These are phyloP conservation scores for Alternaria incomplexa DNA, from an alignment of 2,329 filamentous ascomycete genomes.

Conservation along the genomic window DNA sequence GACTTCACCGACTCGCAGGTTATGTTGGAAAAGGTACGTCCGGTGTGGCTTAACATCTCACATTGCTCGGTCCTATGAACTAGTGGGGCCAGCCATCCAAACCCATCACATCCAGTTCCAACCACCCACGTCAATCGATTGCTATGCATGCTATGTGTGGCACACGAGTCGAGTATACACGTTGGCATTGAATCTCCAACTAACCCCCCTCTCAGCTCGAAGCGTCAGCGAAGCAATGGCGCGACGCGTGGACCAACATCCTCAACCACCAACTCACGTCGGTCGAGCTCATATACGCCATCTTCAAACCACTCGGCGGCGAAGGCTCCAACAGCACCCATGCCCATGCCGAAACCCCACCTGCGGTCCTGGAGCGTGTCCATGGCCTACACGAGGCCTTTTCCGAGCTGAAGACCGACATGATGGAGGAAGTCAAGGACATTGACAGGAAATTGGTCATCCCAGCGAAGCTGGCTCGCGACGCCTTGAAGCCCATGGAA, in stretches of 20 bases:
- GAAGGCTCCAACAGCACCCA: constrained; percentile 59
- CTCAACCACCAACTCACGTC: constrained; percentile 71
- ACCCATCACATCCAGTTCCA: not conserved
- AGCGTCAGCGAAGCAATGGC: constrained; percentile 76
- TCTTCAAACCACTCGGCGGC: constrained; percentile 79
- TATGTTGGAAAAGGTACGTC: constrained; percentile 71
- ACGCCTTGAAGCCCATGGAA: constrained; percentile 72
- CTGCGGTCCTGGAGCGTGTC: constrained; percentile 68
- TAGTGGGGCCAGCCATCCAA: constrained; percentile 21
- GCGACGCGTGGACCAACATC: constrained; percentile 78
- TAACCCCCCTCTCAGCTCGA: constrained; percentile 64
- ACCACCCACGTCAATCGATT: not conserved
- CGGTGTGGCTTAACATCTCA: constrained; percentile 10
- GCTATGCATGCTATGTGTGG: not conserved
- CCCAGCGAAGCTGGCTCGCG: constrained; percentile 72
- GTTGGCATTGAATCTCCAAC: not conserved
- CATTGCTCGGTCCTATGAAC: constrained; percentile 11
- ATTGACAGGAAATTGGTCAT: constrained; percentile 74
- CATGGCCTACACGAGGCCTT: constrained; percentile 70
- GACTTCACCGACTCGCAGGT: constrained; percentile 83
- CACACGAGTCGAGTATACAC: not conserved
- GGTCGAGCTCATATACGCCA: constrained; percentile 69
- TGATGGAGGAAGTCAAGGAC: constrained; percentile 71
- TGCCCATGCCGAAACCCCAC: constrained; percentile 66
- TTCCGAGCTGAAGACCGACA: constrained; percentile 71